These are phyloP conservation scores for Apiospora koreana DNA, from an alignment of 2,329 filamentous ascomycete species.

Conservation along the genomic window DNA sequence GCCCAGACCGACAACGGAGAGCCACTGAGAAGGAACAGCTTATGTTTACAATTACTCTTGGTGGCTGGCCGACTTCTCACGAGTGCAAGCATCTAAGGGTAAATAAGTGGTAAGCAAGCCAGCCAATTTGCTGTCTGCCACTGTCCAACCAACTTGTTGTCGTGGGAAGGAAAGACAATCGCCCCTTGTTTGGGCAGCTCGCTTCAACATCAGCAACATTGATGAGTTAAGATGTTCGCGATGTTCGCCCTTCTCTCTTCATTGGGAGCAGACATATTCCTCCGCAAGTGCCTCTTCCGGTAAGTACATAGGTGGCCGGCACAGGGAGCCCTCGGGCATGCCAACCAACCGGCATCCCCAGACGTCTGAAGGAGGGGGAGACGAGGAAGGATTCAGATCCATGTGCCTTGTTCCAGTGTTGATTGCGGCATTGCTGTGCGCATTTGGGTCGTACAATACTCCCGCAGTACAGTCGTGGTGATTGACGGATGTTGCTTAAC, in stretches of 20 bases:
- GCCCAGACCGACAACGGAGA: neutral
- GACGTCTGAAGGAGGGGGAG: neutral
- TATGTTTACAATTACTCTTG: neutral
- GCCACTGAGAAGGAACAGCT: neutral
- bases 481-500: neutral
- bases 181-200: neutral
- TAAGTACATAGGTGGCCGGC: neutral
- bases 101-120: neutral
- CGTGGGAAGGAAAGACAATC: neutral
- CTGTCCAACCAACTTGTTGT: neutral
- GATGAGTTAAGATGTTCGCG: neutral
- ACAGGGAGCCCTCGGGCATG: neutral
- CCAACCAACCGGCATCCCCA: slow-evolving; percentile 11
- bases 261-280: neutral
- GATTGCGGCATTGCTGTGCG: neutral
- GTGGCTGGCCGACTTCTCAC: neutral
- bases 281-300: neutral
- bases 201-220: neutral
- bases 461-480: no score
- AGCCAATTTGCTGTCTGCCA: neutral
- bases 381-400: neutral
- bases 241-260: neutral
- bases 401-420: neutral
- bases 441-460: neutral
- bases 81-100: neutral